Conservation (phyloP, 2,329 filamentous ascomycete species). For the Cercospora beticola region DNA sequence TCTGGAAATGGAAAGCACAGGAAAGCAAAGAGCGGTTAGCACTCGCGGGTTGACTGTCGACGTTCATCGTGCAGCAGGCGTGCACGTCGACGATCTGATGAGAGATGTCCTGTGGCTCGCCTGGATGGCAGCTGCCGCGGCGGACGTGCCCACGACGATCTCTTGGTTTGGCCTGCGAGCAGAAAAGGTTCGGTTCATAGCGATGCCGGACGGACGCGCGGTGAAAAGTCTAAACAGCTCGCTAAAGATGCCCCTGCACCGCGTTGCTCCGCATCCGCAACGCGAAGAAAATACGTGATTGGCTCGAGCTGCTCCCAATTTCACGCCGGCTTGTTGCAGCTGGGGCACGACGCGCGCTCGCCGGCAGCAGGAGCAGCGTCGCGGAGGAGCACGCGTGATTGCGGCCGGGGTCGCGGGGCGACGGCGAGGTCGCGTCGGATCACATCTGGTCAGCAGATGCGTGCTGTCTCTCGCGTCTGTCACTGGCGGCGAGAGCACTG, state of each 20-base stretch:
- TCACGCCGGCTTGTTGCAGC: neutral
- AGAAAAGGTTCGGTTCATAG: conserved; percentile 13
- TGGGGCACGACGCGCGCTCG: neutral
- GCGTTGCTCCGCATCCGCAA: neutral
- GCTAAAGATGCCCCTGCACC: neutral
- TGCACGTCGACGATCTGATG: neutral
- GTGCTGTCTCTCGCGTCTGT: neutral
- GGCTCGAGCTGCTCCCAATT: neutral
- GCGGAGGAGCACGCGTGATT: neutral
- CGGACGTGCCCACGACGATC: neutral
- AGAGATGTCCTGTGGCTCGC: neutral
- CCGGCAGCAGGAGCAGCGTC: neutral
- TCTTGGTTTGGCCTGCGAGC: neutral
- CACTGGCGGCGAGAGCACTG: neutral
- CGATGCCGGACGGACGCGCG: conserved; percentile 4
- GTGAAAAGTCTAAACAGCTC: neutral
- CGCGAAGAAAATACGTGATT: neutral
- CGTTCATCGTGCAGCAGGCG: neutral
- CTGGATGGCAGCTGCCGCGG: neutral
- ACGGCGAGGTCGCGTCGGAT: neutral
- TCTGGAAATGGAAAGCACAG: neutral
- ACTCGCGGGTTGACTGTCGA: neutral
- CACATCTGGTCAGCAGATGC: neutral
- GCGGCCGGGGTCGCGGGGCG: neutral
- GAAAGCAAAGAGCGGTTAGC: neutral